Evolutionary conservation across 2,329 filamentous ascomycete genomes (phyloP).

Genomic region (Blumeriella jaapii): DNA sequence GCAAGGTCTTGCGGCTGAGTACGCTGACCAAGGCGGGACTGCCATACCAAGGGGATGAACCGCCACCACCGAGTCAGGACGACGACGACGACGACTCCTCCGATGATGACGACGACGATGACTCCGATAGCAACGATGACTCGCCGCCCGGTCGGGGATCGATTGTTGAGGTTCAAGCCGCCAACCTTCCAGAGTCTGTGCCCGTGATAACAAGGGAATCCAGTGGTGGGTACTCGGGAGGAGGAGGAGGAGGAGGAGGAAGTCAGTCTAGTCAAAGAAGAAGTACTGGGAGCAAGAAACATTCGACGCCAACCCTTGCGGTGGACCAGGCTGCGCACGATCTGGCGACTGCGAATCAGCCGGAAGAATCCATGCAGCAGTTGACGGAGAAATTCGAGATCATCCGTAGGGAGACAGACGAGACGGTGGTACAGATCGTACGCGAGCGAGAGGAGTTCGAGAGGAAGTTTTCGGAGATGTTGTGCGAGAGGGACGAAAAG

Average conservation of each 20-base stretch:
- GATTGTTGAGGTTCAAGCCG: slow-evolving; percentile 49
- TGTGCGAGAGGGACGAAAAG: slow-evolving; percentile 69
- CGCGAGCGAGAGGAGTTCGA: slow-evolving; percentile 64
- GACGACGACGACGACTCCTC: slow-evolving; percentile 40
- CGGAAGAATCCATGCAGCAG: slow-evolving; percentile 59
- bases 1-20: slow-evolving; percentile 70
- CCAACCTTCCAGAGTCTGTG: slow-evolving; percentile 48
- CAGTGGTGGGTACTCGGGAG: slow-evolving; percentile 39
- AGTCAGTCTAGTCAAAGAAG: slow-evolving; percentile 44
- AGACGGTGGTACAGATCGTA: slow-evolving; percentile 56
- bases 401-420: slow-evolving; percentile 74
- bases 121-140: slow-evolving; percentile 38
- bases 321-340: slow-evolving; percentile 17
- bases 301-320: slow-evolving; percentile 55
- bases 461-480: slow-evolving; percentile 53
- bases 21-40: slow-evolving; percentile 58
- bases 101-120: slow-evolving; percentile 38
- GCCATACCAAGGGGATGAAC: slow-evolving; percentile 45
- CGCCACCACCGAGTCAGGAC: slow-evolving; percentile 44
- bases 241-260: slow-evolving; percentile 34
- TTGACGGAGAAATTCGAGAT: slow-evolving; percentile 72
- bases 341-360: slow-evolving; percentile 34
- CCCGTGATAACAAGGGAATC: slow-evolving; percentile 54
- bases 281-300: slow-evolving; percentile 60
- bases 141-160: slow-evolving; percentile 29